Percentiles rank a stretch among this genome's conserved stretches.
Evolutionary conservation across 306 rosid species (phyloP).

Genomic region (Rubus idaeus): DNA sequence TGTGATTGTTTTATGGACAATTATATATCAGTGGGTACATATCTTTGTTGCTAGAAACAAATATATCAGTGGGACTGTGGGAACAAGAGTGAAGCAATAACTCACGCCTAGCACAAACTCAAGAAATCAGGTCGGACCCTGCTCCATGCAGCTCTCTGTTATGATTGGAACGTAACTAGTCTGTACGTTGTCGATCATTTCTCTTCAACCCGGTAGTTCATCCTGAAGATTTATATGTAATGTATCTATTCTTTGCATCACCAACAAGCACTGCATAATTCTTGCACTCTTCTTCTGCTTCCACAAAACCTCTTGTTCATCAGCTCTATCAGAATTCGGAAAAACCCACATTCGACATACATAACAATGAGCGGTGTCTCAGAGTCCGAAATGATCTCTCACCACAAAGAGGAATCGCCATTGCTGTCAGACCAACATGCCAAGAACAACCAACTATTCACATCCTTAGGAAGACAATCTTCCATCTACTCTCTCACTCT

Average conservation of each 20-base stretch:
- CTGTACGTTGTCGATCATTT: background rate
- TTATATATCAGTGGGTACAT: background rate
- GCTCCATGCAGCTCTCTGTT: background rate
- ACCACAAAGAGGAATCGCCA: slow-evolving; percentile 45
- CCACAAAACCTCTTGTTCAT: background rate
- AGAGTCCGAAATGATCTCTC: slow-evolving; percentile 45
- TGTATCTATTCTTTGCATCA: background rate
- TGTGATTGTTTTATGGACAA: background rate
- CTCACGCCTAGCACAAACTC: background rate
- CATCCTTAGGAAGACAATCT: slow-evolving; percentile 66
- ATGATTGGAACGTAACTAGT: background rate
- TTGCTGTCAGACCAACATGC: slow-evolving; percentile 27
- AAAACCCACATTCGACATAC: background rate
- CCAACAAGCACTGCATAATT: background rate
- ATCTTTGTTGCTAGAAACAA: no score
- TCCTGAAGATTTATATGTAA: background rate
- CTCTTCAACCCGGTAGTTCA: background rate
- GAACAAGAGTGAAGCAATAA: background rate
- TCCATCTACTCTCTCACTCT: slow-evolving; percentile 88
- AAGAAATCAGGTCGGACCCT: background rate
- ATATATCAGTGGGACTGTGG: no score
- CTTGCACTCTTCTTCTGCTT: background rate
- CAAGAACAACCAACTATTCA: slow-evolving; percentile 28
- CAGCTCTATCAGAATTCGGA: background rate
- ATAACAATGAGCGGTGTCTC: slow-evolving; percentile 14